Base-by-base conservation (phyloP, 495 filamentous ascomycete genomes). In the Articulospora tetracladia region DNA sequence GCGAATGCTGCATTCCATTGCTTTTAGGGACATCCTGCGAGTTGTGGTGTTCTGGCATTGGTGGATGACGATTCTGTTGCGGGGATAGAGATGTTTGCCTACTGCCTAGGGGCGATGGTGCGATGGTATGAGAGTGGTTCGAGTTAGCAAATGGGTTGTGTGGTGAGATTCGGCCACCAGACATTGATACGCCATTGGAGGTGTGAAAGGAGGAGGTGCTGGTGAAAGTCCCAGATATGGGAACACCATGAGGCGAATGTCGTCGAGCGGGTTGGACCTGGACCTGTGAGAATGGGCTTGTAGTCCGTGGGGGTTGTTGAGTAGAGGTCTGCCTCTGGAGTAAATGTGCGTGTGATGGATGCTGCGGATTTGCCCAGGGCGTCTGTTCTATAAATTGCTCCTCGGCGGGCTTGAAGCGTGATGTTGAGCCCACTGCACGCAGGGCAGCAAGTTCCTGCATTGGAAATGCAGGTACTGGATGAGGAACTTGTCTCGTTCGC, bases 281-380 rank as follows among this genome's bases (percentile, higher is more conserved):
- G 23, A 60, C 53, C 44, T 64, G 60, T 3, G 62, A 61, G 44
- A 69, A 67, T 12, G 68, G 68, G 44, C 68, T 70, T 8, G 57
- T 63, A 8, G 65, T 70, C 36, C 65, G 48, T 26, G 56, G 59
- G 15, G 60, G 20, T 15, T 66, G 66, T 41, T 66, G 65, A 49
- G 61, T 58, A 0, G 67, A 64, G 22, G 44, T 53, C 41, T 70
- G 68, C 20, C 68, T 58, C 39, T 70, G 68, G 17, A 70, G 53
- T 8, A 70, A 54, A 74, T 69, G 57, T 74, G 75, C 62, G 66
- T 92, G 88, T 17, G 85, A 84, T 0, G 91, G 89, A 67, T 95
- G 90, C 60, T 92, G 89, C 15, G 90, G 88, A 69, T 94, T 94
- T 26, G 90, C 89, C 91, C 91, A 96, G 0, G 90, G 87, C 1